Percentiles rank a stretch among this genome's conserved stretches.
Evolutionary conservation across 2,329 filamentous ascomycete genomes (phyloP).

Genomic region (Lachnellula suecica): DNA sequence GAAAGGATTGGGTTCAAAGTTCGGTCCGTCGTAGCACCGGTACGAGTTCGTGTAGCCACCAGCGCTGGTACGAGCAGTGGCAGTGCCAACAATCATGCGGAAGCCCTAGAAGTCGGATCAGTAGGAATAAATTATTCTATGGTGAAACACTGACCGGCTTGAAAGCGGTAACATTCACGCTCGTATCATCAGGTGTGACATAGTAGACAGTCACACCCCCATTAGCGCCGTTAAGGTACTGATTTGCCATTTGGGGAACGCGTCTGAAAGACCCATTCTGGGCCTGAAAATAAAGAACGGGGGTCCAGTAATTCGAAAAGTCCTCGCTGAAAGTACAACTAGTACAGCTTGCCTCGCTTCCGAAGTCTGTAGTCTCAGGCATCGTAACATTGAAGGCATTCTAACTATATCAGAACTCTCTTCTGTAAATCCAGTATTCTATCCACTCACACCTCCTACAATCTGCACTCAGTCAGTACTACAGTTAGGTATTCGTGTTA

Average conservation of each 20-base stretch:
- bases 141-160: background rate
- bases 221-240: background rate
- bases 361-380: background rate
- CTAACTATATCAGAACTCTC: background rate
- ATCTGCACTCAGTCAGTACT: background rate
- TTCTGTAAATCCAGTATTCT: background rate
- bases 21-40: too few species aligned
- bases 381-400: conserved; percentile 1
- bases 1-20: too few species aligned
- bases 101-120: too few species aligned
- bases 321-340: background rate
- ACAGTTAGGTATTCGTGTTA: background rate
- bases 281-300: background rate
- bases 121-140: too few species aligned
- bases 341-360: background rate
- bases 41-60: too few species aligned
- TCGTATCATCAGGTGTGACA: background rate
- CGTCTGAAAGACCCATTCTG: background rate
- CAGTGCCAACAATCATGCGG: too few species aligned
- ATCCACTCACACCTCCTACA: background rate
- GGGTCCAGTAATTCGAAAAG: background rate
- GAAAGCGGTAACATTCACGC: background rate
- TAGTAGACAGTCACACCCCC: background rate
- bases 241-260: background rate
- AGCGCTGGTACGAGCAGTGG: too few species aligned